Evolutionary conservation across 345 rosid species (phyloP), one percentile per base, ranked within the genome.

Genomic region (Erucastrum elatum): DNA sequence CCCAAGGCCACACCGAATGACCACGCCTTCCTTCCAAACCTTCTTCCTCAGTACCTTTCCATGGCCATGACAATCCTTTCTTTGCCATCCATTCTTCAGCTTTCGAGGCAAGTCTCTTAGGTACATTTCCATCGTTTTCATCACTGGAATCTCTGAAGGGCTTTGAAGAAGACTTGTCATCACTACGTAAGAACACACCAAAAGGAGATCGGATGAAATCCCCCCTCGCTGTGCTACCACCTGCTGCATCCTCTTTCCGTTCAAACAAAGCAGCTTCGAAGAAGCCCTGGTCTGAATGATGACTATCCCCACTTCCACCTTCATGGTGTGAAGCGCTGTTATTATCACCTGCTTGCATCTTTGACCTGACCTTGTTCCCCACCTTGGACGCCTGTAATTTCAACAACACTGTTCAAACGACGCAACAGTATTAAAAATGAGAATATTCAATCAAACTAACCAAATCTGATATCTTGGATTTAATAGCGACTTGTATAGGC

Each of bases 61-160:
- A 94, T 11, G 97, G 98, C 98, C 97, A 94, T 41, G 97, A 80
- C 72, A 94, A 61, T 21, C 97, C 97, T 80, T 89, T 92, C 87
- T 84, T 90, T 70, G 83, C 84, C 77, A 94, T 87, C 94, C 94
- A 90, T 30, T 90, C 94, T 84, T 89, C 96, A 44, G 96, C 98
- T 71, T 86, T 93, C 34, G 93, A 88, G 73, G 95, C 80, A 64
- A 90, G 80, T 30, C 84, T 84, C 85, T 90, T 92, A 78, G 88
- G 95, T 64, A 86, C 75, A 34, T 84, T 88, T 71, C 92, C 97
- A 68, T 91, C 94, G 44, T 81, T 79, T 82, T 89, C 98, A 74
- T 90, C 89, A 37, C 84, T 86, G 72, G 86, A 87, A 11, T 89
- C 87, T 77, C 85, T 86, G 70, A 81, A 80, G 59, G 78, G 70